Evolutionary conservation across 2,329 filamentous ascomycete genomes (phyloP).

Genomic region (Pseudogymnoascus sp.): DNA sequence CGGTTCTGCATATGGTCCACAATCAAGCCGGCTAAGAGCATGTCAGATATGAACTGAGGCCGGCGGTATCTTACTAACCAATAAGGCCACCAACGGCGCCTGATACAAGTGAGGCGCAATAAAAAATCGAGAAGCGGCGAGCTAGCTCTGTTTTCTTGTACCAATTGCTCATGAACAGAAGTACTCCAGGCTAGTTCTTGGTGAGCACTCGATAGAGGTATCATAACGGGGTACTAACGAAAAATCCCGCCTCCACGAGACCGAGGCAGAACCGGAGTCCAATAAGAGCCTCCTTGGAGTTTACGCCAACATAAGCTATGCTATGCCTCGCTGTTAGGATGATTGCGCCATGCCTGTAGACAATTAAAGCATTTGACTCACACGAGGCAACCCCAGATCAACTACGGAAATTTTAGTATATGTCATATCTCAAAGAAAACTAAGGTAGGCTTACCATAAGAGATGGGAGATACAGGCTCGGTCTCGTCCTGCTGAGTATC

Average conservation of each 20-base stretch:
- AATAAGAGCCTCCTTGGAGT: conserved; percentile 33
- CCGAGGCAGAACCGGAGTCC: conserved; percentile 34
- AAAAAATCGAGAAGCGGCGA: conserved; percentile 48
- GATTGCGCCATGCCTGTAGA: not conserved
- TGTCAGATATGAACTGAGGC: not conserved
- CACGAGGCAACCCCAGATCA: not conserved
- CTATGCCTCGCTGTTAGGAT: conserved; percentile 31
- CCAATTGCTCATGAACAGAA: conserved; percentile 45
- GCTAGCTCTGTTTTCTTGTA: conserved; percentile 45
- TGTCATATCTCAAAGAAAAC: conserved; percentile 13
- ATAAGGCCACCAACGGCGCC: conserved; percentile 39
- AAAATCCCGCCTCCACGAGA: conserved; percentile 25
- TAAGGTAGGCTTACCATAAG: conserved; percentile 37
- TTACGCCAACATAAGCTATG: conserved; percentile 41
- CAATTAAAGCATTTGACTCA: not conserved
- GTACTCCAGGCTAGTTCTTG: conserved; percentile 26
- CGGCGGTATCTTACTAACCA: not conserved
- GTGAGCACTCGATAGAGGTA: not conserved
- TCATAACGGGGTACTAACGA: not conserved
- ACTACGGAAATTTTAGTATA: not conserved
- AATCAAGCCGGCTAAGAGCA: conserved; percentile 15
- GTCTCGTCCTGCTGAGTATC: conserved; percentile 3
- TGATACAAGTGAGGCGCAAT: conserved; percentile 45
- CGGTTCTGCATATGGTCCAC: conserved; percentile 25
- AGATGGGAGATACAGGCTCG: conserved; percentile 33